Base-by-base conservation (phyloP, 192 early-diverging fungal genomes). In the Chytriomyces sp. region DNA sequence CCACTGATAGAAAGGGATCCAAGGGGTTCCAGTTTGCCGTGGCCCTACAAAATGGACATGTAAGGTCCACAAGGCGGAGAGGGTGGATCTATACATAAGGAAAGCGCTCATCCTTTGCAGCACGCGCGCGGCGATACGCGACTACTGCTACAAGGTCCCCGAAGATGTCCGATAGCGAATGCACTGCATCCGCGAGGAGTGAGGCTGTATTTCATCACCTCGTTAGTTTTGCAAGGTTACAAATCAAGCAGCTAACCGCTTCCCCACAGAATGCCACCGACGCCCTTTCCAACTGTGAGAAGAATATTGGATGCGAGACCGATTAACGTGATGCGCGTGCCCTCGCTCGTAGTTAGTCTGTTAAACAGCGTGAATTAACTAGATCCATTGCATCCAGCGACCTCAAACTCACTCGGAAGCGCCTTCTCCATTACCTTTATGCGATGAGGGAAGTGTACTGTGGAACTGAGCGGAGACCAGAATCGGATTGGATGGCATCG, bases 121-220 rank as follows among this genome's bases (percentile, higher is more conserved):
- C 75, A 60, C 93, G 77, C 34, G 93, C 91, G 72, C 84, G 85
- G 49, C 84, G 81, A 67, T 89, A 92, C 19, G 91, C 86, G 64
- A 89, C 92, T n/a, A 94, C 70, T 22, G 93, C 92, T 3, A 93
- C 92, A 59, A 91, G 77, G 69, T 94, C 93, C 64, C 89, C 86
- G 33, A 90, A 33, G 71, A 90, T 41, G 39, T 83, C 81, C 52
- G 60, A 72, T 17, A 94, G 63, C 33, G 91, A 93, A 78, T 94
- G 93, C 3, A 84, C 84, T 1, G 91, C 93, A 56, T 94, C 93
- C 0, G 93, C 93, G 26, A 94, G 41, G 49, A 94, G 77, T 4
- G 91, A 88, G 10, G 91, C 90, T n/a, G 63, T 33, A 7, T 25
- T 89, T 91, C 80, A 92, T 90, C 80, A 38, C 0, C 3, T 25